Percentiles rank a stretch among this genome's conserved stretches.
These are phyloP conservation scores for Cardiospermum halicacabum DNA, from an alignment of 345 rosid genomes.

Conservation along the genomic window DNA sequence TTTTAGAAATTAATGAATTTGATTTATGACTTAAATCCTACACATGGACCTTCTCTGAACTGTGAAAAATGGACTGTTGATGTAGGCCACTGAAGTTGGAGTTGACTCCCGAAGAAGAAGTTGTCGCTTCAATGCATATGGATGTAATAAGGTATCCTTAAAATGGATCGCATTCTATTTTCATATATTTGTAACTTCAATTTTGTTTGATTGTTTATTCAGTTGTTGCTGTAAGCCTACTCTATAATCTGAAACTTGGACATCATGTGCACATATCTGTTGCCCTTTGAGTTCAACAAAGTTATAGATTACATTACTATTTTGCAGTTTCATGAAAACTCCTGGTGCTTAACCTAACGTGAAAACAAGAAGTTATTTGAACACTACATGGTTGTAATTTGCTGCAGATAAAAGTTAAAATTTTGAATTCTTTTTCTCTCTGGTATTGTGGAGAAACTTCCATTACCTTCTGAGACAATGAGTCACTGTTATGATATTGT, in stretches of 20 bases:
- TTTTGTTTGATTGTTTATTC: not conserved
- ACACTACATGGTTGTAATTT: not conserved
- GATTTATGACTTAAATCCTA: not conserved
- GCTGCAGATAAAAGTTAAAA: not conserved
- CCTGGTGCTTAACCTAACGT: not conserved
- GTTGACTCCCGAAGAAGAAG: constrained; percentile 93
- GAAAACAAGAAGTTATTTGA: not conserved
- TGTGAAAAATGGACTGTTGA: constrained; percentile 6
- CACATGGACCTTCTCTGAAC: not conserved
- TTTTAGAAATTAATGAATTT: not conserved
- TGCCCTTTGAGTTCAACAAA: not conserved
- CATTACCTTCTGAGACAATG: not conserved
- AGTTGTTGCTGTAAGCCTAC: not conserved
- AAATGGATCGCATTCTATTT: not conserved
- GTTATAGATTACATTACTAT: not conserved
- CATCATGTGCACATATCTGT: not conserved
- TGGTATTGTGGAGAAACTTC: not conserved
- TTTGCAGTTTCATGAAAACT: not conserved
- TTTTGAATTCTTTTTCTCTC: not conserved
- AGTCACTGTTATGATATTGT: not conserved
- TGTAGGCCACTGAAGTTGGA: constrained; percentile 80
- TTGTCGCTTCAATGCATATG: constrained; percentile 76
- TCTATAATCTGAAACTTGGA: not conserved
- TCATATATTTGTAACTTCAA: not conserved
- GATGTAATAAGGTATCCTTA: constrained; percentile 68